Conservation (phyloP, 106 monocot species). For the Apostasia shenzhenica region DNA sequence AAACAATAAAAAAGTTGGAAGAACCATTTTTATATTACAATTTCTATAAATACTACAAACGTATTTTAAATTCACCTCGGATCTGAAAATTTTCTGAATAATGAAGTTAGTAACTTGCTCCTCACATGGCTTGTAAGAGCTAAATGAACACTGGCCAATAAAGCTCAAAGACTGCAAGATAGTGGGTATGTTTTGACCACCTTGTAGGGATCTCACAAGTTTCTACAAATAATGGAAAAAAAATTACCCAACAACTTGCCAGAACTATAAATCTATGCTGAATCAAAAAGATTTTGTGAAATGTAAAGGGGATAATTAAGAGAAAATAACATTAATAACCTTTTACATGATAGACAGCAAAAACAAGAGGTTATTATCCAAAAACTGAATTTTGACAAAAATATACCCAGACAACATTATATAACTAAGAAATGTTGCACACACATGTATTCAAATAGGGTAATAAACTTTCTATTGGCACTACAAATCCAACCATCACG, state of each 20-base stretch:
- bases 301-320: not conserved
- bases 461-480: too few relatives aligned
- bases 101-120: conserved; percentile 42
- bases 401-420: too few relatives aligned
- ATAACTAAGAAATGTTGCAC: too few relatives aligned
- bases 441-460: too few relatives aligned
- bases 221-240: conserved; percentile 36
- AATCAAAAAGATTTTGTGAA: not conserved
- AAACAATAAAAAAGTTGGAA: conserved; percentile 3
- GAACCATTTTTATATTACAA: not conserved
- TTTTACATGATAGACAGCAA: too few relatives aligned
- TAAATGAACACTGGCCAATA: conserved; percentile 36
- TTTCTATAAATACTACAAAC: not conserved
- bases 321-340: not conserved
- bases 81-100: conserved; percentile 32
- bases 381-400: too few relatives aligned
- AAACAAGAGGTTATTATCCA: too few relatives aligned
- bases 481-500: too few relatives aligned
- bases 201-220: conserved; percentile 44
- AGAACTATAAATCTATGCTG: not conserved
- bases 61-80: conserved; percentile 21
- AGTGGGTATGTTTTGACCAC: conserved; percentile 47
- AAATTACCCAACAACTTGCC: not conserved
- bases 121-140: conserved; percentile 32
- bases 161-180: conserved; percentile 70